Evolutionary conservation across 176 grass and related monocot species (phyloP), one percentile per base, ranked within the genome.

Genomic region (Calamus simplicifolius): DNA sequence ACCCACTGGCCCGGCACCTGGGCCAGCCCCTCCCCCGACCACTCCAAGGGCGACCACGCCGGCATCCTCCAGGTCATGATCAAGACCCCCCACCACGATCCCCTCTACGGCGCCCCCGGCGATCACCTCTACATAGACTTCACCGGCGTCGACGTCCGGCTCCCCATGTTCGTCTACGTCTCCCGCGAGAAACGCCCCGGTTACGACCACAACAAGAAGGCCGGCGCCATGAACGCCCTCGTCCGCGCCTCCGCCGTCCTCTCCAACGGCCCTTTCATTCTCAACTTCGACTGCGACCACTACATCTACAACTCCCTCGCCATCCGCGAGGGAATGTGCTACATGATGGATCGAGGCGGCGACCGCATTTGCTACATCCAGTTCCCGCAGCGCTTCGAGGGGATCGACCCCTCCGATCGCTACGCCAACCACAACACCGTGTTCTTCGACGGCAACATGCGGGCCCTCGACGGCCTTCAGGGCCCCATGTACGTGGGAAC

Each of bases 231-330:
- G 92, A 97, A 88, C 72, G 83, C 92, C 43, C 71, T 91, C 71
- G 87, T 97, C 18, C 83, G 87, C 30, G 83, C 92, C 56, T 91
- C 92, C 12, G 92, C 87, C 1, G 60, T 97, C 65, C 75, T 95
- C 4, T 95, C 91, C 51, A 95, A 95, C 17, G 91, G 86, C 0
- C 73, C 91, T n/a, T 95, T 95, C 75, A 77, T 95, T 61, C 74
- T 95, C 77, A 95, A 95, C 86, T 90, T 95, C 75, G 91, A 95
- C 70, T 89, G 90, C 75, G 90, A 95, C 65, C 90, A 95, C 85
- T 95, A 95, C 73, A 80, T 95, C 38, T 86, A 95, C 77, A 95
- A 95, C 74, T 84, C 69, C 28, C 21, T 60, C 17, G 91, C 91
- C 1, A 79, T 95, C 63, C 74, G 86, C 21, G 86, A 90, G 62